Evolutionary conservation across 129 eudicot species (phyloP).

Genomic region (Deinandra increscens): DNA sequence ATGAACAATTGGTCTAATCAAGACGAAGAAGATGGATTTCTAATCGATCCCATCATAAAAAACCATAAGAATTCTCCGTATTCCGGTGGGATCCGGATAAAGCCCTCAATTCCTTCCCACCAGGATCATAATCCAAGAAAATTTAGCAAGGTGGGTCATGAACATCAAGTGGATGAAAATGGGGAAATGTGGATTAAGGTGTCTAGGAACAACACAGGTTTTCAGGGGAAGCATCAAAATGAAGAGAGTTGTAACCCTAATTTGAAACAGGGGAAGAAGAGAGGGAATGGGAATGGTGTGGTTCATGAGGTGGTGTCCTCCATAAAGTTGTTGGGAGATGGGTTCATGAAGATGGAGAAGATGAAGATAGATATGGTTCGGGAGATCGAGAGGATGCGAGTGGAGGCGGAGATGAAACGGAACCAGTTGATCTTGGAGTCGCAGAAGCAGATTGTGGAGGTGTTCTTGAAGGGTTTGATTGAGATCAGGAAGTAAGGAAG

Average conservation of each 20-base stretch:
- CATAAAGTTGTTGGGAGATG: conserved; percentile 57
- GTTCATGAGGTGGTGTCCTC: conserved; percentile 37
- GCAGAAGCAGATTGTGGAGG: too few species aligned
- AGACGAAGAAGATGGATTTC: not conserved
- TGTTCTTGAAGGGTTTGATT: too few species aligned
- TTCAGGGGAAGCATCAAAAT: too few species aligned
- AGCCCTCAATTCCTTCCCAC: too few species aligned
- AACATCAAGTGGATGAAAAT: not conserved
- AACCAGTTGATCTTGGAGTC: too few species aligned
- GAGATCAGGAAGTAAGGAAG: too few species aligned
- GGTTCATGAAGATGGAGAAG: conserved; percentile 60
- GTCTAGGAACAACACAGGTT: not conserved
- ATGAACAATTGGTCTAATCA: not conserved
- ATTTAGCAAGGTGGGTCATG: not conserved
- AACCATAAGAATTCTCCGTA: not conserved
- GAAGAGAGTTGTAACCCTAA: too few species aligned
- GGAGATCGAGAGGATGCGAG: too few species aligned
- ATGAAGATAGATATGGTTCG: conserved; percentile 61
- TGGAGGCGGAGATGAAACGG: too few species aligned
- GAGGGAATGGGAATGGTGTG: too few species aligned
- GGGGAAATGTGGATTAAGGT: not conserved
- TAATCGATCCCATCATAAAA: not conserved
- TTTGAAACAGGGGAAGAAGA: too few species aligned
- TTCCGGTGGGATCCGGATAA: too few species aligned
- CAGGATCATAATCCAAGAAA: not conserved